Evolutionary conservation across 345 rosid genomes (phyloP).

Genomic region (Brassica cretica): DNA sequence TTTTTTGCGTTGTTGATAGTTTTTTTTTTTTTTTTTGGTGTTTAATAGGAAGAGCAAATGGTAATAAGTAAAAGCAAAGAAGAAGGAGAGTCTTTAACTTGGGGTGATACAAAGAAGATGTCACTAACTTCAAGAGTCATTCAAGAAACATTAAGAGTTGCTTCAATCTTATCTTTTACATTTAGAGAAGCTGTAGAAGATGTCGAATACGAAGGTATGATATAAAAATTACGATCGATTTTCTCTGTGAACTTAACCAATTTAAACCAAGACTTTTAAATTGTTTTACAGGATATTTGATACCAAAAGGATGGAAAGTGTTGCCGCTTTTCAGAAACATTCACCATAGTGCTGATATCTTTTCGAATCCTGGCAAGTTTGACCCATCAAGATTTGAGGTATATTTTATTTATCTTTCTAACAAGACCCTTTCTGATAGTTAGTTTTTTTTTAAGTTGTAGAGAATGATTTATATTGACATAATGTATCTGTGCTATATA

Average conservation of each 20-base stretch:
- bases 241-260: neutral
- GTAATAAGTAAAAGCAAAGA: slow-evolving; percentile 48
- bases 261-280: neutral
- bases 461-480: neutral
- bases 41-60: slow-evolving; percentile 72
- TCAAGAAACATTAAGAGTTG: slow-evolving; percentile 80
- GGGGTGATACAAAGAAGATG: slow-evolving; percentile 81
- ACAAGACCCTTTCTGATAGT: neutral
- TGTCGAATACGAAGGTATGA: slow-evolving; percentile 76
- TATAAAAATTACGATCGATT: neutral
- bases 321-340: slow-evolving; percentile 84
- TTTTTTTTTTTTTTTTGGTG: neutral
- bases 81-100: slow-evolving; percentile 47
- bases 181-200: slow-evolving; percentile 93
- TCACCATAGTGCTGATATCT: slow-evolving; percentile 78
- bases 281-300: slow-evolving; percentile 60
- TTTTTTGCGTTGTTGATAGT: neutral
- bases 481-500: slow-evolving; percentile 25
- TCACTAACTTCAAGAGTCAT: slow-evolving; percentile 73
- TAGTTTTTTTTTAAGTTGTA: neutral
- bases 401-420: neutral
- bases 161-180: slow-evolving; percentile 83
- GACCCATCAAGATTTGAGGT: slow-evolving; percentile 95
- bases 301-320: slow-evolving; percentile 97
- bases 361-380: slow-evolving; percentile 63